Conservation (phyloP, 163 green algal species). For the Chloromonas sp. region DNA sequence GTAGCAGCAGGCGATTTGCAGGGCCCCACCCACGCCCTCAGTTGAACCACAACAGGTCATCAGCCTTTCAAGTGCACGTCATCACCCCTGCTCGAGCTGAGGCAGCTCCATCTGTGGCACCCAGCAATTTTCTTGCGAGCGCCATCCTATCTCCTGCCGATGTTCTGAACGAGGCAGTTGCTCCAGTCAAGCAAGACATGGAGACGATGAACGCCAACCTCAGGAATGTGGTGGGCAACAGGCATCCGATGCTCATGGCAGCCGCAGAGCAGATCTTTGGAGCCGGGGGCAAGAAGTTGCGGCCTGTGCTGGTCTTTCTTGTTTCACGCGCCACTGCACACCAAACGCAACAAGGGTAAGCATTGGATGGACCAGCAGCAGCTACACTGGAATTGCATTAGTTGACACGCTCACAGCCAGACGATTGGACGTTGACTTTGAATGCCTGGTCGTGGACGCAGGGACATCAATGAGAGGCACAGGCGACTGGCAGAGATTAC, state of each 20-base stretch:
- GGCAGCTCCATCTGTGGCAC: no score
- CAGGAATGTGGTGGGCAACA: conserved; percentile 77
- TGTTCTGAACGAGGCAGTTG: conserved; percentile 39
- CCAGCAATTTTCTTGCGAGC: no score
- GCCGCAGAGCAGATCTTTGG: conserved; percentile 97
- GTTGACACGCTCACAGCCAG: no score
- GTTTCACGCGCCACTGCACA: conserved; percentile 73
- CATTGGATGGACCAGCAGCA: no score
- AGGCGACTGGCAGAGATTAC: conserved; percentile 91
- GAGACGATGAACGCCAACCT: conserved; percentile 78
- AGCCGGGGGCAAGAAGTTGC: conserved; percentile 92
- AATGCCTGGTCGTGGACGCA: conserved; percentile 25
- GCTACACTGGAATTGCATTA: no score
- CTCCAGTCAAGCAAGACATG: conserved; percentile 75
- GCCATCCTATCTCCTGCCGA: conserved; percentile 1
- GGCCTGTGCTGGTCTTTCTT: conserved; percentile 89
- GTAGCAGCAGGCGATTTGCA: no score
- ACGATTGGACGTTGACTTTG: no score
- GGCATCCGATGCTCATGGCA: conserved; percentile 88
- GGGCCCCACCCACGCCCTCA: no score
- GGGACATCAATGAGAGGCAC: conserved; percentile 81
- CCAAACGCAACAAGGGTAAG: not conserved
- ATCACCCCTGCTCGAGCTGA: no score
- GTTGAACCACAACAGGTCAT: no score
- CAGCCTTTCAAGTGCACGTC: no score